Evolutionary conservation across 441 rosid genomes (phyloP), one percentile per base, ranked within the genome.

Genomic region (Biscutella laevigata): DNA sequence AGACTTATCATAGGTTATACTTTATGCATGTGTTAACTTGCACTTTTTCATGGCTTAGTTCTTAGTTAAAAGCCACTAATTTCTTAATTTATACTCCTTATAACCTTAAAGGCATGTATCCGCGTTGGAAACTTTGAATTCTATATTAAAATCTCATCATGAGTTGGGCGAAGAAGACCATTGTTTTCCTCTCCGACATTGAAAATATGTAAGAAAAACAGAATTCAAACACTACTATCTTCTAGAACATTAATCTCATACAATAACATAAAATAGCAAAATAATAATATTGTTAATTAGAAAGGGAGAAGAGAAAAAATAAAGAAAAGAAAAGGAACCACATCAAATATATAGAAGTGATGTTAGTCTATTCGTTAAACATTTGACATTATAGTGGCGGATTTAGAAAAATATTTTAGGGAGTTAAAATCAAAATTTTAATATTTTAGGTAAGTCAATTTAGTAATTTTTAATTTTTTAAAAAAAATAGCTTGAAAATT

Each of bases 21-120:
- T 67, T 67, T 67, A 60, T 53, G 62, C 66, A 67, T 67, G 71
- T 60, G 71, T 59, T 39, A 59, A 46, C 46, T 54, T 66, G n/a
- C 66, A 53, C 61, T 53, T 67, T 66, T 59, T 37, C 66, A 60
- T 47, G 61, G 34, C 47, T 60, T 60, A 66, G 41, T 39, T 42
- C 45, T 59, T 36, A 53, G 20, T 53, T 59, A n/a, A 30, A 58
- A 53, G 56, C 26, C 47, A 32, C 17, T 59, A 4, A n/a, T 45
- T 59, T 44, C 14, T 65, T 46, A 59, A 46, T n/a, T 53, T 25
- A 59, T 38, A 25, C 19, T 21, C 16, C 41, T 47, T 16, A 28
- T 41, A 49, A 36, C 32, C 57, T 29, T 53, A 30, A 29, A 51
- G 59, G 24, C 29, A 20, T 28, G 50, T 37, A 35, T 35, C 62